Base-by-base conservation (phyloP, 495 filamentous ascomycete species). In the Hypoxylon fragiforme region DNA sequence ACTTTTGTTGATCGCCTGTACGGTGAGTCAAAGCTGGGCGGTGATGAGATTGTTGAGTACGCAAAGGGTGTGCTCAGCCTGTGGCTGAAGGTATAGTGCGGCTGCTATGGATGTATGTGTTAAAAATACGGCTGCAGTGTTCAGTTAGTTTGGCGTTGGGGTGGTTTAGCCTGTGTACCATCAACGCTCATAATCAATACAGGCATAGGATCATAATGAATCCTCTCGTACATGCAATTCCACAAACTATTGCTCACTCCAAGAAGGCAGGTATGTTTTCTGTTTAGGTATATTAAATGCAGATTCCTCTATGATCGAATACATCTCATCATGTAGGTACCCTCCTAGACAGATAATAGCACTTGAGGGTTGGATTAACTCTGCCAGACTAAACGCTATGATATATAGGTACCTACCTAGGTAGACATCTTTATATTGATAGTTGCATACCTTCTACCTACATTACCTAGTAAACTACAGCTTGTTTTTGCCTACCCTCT, bases 41-140 rank as follows among this genome's bases (percentile, higher is more conserved):
- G 90, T 8, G 84, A 88, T 70, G 94, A 98, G 80, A 98, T 98
- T 73, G 90, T 95, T n/a, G 90, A 95, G 70, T 98, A 97, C 72
- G 84, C 89, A 30, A 96, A 95, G 82, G 94, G 94, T 5, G 92
- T 98, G 20, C 64, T 97, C 46, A 86, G 71, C 63, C 74, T 97
- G 50, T 97, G 92, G 92, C 64, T 92, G 67, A 92, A 87, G 77
- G 90, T 95, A 54, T 92, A 70, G 24, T 9, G 4, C 24, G n/a
- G 30, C 12, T n/a, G 37, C 32, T 54, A 42, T n/a, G 41, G 46
- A 53, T 35, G 12, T 16, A 44, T 21, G 50, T 39, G 37, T 30
- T 15, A 22, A 52, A 47, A 48, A 30, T n/a, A n/a, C n/a, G n/a
- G n/a, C n/a, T n/a, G n/a, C n/a, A n/a, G 6, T 22, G 12, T 43